Evolutionary conservation across 2,329 filamentous ascomycete species (phyloP), one percentile per base, ranked within the genome.

Genomic region (Dactylonectria macrodidyma): DNA sequence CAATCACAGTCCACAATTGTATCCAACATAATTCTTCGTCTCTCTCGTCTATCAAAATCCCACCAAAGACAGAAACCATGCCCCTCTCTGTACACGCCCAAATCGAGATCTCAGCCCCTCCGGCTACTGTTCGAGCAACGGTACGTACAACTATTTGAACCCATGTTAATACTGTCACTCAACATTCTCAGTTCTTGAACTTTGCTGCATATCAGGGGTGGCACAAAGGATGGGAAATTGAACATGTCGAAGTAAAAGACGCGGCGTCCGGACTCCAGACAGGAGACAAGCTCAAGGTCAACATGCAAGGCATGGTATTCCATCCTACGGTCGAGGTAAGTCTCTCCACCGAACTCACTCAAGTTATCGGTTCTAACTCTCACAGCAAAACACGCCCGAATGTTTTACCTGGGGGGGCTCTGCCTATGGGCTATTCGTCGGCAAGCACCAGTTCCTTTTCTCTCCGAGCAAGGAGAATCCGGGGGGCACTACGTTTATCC

Each of bases 201-300:
- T 71, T 73, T 65, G 26, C 60, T 30, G 41, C 62, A 44, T 71
- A 68, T n/a, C 48, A 62, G 5, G n/a, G 71, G 33, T 71, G 71
- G 71, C 67, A 73, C 5, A 24, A 63, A 36, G 65, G 67, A 5
- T 71, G 71, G 69, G 50, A 68, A 1, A 62, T 73, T 8, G 16
- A 19, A 3, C 62, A 33, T 14, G 14, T 46, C 9, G 59, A 68
- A 16, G 5, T 58, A 2, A 16, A 65, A 22, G 51, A 56, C 26
- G 26, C 26, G 12, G 38, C 64, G 8, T n/a, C 38, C 8, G 65
- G 67, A 26, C 48, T 70, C 4, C 26, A 62, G 16, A 1, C 58
- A 4, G 62, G 67, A 7, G 69, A 73, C 9, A 48, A 36, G 4
- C 48, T 73, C 41, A 67, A 59, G 30, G 69, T 71, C 5, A 38